Evolutionary conservation across 768 basidiomycete species (phyloP).

Genomic region (Albatrellus ellisii): DNA sequence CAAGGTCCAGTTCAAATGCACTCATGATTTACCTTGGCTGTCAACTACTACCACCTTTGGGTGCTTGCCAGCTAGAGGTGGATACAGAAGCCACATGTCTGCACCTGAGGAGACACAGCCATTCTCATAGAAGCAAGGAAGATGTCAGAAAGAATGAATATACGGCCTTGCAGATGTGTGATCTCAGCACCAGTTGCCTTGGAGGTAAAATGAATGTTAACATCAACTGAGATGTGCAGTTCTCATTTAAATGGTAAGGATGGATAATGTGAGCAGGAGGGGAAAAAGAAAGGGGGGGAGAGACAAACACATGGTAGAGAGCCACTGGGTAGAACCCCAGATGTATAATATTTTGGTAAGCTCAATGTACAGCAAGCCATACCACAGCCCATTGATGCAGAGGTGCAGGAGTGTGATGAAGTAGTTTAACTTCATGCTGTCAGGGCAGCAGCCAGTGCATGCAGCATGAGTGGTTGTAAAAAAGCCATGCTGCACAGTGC

Average conservation of each 20-base stretch:
- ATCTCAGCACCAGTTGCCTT: slow-evolving; percentile 62
- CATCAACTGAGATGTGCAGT: slow-evolving; percentile 59
- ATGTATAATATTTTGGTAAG: no score
- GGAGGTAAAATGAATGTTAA: slow-evolving; percentile 66
- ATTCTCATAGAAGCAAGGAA: slow-evolving; percentile 87
- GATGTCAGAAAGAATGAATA: slow-evolving; percentile 87
- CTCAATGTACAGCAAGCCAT: no score
- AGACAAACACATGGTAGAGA: no score
- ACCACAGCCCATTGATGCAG: no score
- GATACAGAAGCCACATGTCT: slow-evolving; percentile 90
- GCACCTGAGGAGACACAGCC: slow-evolving; percentile 39
- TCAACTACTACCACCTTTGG: slow-evolving; percentile 52
- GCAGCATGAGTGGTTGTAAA: no score
- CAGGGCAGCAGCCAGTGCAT: no score
- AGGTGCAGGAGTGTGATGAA: no score
- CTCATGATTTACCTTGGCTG: slow-evolving; percentile 37
- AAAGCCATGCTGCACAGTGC: no score
- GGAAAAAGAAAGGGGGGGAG: no score
- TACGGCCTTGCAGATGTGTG: slow-evolving; percentile 61
- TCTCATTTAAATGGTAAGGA: slow-evolving; percentile 65
- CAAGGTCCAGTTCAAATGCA: background rate
- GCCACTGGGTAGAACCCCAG: no score
- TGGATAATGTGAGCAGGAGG: no score
- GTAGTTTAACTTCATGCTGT: no score
- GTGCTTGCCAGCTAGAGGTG: slow-evolving; percentile 91